These are phyloP conservation scores for Fusarium sp. DNA, from an alignment of 2,329 filamentous ascomycete genomes.

Conservation along the genomic window DNA sequence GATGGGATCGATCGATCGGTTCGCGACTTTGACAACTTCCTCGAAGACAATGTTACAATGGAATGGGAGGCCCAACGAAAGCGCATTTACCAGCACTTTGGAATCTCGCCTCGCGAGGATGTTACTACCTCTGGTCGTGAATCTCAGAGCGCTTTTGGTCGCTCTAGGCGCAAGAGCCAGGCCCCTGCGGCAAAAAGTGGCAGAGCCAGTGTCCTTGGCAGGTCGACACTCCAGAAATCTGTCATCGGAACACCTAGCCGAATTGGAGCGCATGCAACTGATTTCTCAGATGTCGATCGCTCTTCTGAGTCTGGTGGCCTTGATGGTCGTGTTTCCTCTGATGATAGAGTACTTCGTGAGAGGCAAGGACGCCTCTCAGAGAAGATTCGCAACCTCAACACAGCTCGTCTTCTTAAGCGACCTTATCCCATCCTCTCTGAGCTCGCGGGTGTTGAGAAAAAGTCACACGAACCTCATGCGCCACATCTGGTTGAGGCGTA, in stretches of 20 bases:
- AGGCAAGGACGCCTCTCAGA: slow-evolving; percentile 85
- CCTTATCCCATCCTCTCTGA: slow-evolving; percentile 79
- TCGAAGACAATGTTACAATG: slow-evolving; percentile 93
- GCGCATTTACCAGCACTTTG: slow-evolving; percentile 96
- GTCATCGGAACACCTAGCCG: slow-evolving; percentile 84
- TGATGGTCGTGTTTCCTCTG: slow-evolving; percentile 59
- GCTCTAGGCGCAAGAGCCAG: slow-evolving; percentile 61
- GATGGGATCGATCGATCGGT: slow-evolving; percentile 91
- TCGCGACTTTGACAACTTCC: slow-evolving; percentile 89
- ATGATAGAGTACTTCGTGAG: slow-evolving; percentile 81
- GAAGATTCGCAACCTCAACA: slow-evolving; percentile 82
- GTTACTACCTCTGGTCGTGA: slow-evolving; percentile 54
- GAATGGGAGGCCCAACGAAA: slow-evolving; percentile 96
- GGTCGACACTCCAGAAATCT: slow-evolving; percentile 79
- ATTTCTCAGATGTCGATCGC: slow-evolving; percentile 75
- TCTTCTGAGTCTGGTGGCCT: slow-evolving; percentile 59
- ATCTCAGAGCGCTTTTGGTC: slow-evolving; percentile 66
- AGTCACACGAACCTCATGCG: slow-evolving; percentile 75
- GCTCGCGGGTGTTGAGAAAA: slow-evolving; percentile 77
- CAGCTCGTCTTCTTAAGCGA: slow-evolving; percentile 70
- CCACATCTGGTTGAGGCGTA: slow-evolving; percentile 85
- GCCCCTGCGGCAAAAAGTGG: slow-evolving; percentile 63
- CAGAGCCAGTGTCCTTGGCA: slow-evolving; percentile 59
- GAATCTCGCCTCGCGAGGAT: slow-evolving; percentile 73
- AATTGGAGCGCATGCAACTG: slow-evolving; percentile 69